Conservation (phyloP, 164 flowering plant genomes). For the Dillenia turbinata region DNA sequence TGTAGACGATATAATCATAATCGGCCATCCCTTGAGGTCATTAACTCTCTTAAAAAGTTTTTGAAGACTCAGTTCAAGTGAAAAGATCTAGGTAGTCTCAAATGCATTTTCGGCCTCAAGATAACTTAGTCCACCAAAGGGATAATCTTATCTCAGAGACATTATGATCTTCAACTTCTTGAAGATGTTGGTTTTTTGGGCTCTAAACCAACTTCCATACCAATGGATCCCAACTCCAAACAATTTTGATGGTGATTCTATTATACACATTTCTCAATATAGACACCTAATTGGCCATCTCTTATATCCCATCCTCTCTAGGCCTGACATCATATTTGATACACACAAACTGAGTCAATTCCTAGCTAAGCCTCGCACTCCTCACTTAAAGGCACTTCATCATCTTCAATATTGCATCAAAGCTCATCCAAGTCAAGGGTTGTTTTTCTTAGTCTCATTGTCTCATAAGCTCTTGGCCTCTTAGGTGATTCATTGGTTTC, state of each 20-base stretch:
- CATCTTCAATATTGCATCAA: not conserved
- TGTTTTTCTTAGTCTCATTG: not conserved
- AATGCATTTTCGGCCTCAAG: conserved; percentile 1
- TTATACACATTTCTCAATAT: not conserved
- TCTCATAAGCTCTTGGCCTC: not conserved
- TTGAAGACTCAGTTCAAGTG: not conserved
- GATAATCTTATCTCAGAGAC: not conserved
- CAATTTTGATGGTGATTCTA: not conserved
- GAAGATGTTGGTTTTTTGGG: not conserved
- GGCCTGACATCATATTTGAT: not conserved
- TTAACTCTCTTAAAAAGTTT: not conserved
- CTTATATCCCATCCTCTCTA: not conserved
- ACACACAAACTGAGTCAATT: conserved; percentile 7
- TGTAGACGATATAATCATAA: conserved; percentile 9
- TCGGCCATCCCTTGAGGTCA: not conserved
- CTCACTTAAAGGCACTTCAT: not conserved
- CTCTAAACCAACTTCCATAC: not conserved
- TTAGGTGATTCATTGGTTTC: not conserved
- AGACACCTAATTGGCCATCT: not conserved
- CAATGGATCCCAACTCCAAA: not conserved
- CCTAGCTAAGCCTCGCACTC: not conserved
- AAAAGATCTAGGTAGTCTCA: not conserved
- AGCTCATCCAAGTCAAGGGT: not conserved
- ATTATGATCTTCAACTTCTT: not conserved
- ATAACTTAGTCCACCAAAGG: not conserved